These are phyloP conservation scores for Talaromyces piceae DNA, from an alignment of 2,329 filamentous ascomycete genomes.

Conservation along the genomic window DNA sequence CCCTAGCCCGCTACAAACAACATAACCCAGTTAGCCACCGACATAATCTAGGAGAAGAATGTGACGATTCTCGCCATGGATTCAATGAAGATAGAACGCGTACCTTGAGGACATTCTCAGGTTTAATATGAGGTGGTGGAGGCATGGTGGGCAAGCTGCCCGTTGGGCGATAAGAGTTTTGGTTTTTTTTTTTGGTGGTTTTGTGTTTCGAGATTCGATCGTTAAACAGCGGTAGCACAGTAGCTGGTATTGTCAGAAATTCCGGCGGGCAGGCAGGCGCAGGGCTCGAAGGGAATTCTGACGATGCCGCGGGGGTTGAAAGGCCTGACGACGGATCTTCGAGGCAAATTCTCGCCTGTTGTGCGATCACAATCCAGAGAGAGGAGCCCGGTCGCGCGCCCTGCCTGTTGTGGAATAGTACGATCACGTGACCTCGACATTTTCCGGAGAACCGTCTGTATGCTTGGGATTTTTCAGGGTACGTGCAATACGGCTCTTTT, in stretches of 20 bases:
- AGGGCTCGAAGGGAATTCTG: constrained; percentile 4
- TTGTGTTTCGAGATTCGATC: no score
- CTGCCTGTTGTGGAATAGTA: neutral
- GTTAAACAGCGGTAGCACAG: neutral
- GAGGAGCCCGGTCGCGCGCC: neutral
- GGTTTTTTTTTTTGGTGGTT: no score
- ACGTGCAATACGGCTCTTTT: no score
- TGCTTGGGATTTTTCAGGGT: neutral
- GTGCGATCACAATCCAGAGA: constrained; percentile 10
- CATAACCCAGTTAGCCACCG: neutral
- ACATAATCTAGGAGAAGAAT: neutral
- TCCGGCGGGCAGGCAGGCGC: neutral
- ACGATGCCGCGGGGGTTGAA: constrained; percentile 11
- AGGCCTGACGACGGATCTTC: constrained; percentile 8
- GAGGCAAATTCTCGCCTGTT: constrained; percentile 12
- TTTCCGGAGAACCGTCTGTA: neutral
- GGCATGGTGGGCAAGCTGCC: constrained; percentile 58
- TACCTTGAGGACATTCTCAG: constrained; percentile 94
- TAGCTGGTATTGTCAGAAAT: neutral
- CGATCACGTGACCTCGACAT: neutral
- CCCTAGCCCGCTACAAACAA: constrained; percentile 65
- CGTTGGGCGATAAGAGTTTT: constrained; percentile 16
- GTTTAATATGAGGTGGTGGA: constrained; percentile 93
- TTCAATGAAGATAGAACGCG: constrained; percentile 18
- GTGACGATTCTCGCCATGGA: neutral